Conservation (phyloP, 2,329 filamentous ascomycete species). For the Colletotrichum tabaci region DNA sequence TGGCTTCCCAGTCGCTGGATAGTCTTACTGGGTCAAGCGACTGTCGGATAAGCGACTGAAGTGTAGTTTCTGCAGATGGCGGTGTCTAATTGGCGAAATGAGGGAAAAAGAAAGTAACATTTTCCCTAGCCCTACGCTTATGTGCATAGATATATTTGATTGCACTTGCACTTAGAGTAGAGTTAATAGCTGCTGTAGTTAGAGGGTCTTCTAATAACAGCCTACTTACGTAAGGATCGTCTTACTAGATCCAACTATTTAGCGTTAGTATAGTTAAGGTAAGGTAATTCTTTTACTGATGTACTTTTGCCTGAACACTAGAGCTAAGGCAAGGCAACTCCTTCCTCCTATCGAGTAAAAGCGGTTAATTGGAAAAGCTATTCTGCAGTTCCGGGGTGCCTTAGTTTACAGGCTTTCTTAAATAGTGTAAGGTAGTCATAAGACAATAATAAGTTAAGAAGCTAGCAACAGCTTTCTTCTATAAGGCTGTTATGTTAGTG, state of each 20-base stretch:
- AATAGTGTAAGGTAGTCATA: not conserved
- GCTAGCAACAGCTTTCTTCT: not conserved
- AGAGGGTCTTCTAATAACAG: not conserved
- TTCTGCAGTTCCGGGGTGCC: not conserved
- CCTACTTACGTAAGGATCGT: not conserved
- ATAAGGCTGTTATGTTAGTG: not conserved
- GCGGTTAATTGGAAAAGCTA: not conserved
- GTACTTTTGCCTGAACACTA: slow-evolving; percentile 7
- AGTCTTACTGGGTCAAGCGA: not conserved
- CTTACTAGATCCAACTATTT: not conserved
- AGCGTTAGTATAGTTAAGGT: too few species aligned
- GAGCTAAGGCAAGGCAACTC: not conserved
- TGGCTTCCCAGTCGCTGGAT: not conserved
- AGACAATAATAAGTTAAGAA: not conserved
- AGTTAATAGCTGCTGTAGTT: not conserved
- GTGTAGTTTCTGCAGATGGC: not conserved
- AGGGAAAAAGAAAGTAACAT: not conserved
- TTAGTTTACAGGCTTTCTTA: not conserved
- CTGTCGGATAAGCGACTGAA: not conserved
- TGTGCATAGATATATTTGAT: not conserved
- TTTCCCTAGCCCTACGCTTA: not conserved
- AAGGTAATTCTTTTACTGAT: too few species aligned
- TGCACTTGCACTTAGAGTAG: not conserved
- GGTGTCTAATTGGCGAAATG: not conserved
- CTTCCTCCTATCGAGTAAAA: not conserved